A percentile compares a stretch with the other conserved stretches of the same genome.
Conservation (phyloP, 2,329 filamentous ascomycete genomes). For the Neospermospora avenae region DNA sequence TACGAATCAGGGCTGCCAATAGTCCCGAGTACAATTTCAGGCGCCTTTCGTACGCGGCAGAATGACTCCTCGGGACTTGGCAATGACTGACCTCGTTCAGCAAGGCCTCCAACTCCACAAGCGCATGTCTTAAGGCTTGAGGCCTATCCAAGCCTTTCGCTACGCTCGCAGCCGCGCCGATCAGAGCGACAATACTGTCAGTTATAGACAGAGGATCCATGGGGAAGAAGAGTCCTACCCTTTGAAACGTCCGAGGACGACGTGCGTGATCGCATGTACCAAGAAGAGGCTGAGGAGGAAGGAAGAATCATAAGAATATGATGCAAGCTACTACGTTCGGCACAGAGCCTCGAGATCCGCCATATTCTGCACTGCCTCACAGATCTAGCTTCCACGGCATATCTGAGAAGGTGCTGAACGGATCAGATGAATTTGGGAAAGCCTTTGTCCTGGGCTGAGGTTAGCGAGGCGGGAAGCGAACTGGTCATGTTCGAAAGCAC, state of each 20-base stretch:
- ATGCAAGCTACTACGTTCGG: neutral
- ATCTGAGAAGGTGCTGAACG: neutral
- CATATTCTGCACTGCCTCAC: neutral
- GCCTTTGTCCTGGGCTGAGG: neutral
- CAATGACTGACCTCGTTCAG: neutral
- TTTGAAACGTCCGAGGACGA: neutral
- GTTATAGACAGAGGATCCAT: slow-evolving; percentile 8
- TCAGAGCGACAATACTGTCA: neutral
- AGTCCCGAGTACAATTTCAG: too few relatives aligned
- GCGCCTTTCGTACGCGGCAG: too few relatives aligned
- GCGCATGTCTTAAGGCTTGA: neutral
- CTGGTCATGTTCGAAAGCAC: too few relatives aligned
- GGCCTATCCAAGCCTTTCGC: neutral
- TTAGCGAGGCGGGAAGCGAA: neutral
- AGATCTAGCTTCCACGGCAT: neutral
- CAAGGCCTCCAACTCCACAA: neutral
- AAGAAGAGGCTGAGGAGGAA: neutral
- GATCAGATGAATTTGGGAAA: neutral
- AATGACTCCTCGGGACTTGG: too few relatives aligned
- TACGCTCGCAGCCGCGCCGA: neutral
- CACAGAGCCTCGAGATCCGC: neutral
- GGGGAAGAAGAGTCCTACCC: neutral
- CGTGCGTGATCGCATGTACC: neutral
- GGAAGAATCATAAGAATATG: neutral
- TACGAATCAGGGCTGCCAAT: neutral